These are phyloP conservation scores for Kalmusia sp. DNA, from an alignment of 2,329 filamentous ascomycete genomes.

Conservation along the genomic window DNA sequence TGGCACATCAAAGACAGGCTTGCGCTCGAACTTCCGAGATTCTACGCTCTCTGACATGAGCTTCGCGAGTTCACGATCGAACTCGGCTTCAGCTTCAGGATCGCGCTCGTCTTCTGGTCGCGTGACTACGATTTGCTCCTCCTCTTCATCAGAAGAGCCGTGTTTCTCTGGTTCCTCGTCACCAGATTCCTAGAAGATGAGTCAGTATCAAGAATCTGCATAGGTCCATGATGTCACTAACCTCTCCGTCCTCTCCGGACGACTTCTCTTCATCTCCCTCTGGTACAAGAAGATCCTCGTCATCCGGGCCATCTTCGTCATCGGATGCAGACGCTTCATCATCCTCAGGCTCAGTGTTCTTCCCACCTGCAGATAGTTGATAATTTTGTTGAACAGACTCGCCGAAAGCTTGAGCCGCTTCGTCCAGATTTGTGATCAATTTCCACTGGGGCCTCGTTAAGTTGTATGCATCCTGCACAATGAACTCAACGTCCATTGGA, in stretches of 20 bases:
- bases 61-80: conserved; percentile 96
- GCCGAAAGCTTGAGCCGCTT: conserved; percentile 83
- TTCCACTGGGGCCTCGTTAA: conserved; percentile 92
- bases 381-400: conserved; percentile 91
- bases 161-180: conserved; percentile 53
- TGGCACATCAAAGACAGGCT: conserved; percentile 93
- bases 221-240: conserved; percentile 10
- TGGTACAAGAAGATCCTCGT: conserved; percentile 48
- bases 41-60: conserved; percentile 98
- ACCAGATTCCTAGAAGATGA: conserved; percentile 48
- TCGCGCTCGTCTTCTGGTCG: conserved; percentile 89
- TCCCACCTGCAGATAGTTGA: conserved; percentile 77
- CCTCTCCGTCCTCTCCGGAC: conserved; percentile 63
- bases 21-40: conserved; percentile 93
- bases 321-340: conserved; percentile 75
- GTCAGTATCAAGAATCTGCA: conserved; percentile 2
- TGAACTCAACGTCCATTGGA: conserved; percentile 97
- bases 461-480: conserved; percentile 90
- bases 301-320: conserved; percentile 66
- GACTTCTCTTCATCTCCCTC: conserved; percentile 63
- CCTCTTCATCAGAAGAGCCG: conserved; percentile 73
- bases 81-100: conserved; percentile 93
- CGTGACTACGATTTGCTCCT: conserved; percentile 91
- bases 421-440: conserved; percentile 77
- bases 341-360: conserved; percentile 74